Conservation (phyloP, 2,329 filamentous ascomycete species). For the Plenodomus biglobosus region DNA sequence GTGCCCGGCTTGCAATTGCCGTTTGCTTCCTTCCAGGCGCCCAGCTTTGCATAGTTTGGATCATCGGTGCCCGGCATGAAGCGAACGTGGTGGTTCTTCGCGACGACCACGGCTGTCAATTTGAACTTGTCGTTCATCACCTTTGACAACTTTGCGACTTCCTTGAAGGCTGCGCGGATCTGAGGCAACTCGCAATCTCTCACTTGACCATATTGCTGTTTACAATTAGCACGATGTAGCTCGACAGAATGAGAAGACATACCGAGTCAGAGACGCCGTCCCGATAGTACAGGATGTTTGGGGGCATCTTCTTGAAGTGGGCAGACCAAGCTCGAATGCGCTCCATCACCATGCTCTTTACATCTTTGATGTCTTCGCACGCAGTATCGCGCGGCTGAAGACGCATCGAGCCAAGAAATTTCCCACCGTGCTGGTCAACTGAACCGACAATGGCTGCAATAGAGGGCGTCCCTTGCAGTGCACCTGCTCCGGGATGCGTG, state of each 20-base stretch:
- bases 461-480: conserved; percentile 35
- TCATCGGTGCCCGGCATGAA: conserved; percentile 20
- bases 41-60: neutral
- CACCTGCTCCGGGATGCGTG: conserved; percentile 41
- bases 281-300: conserved; percentile 18
- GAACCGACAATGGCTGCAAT: conserved; percentile 49
- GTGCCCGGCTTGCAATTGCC: conserved; percentile 33
- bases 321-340: neutral
- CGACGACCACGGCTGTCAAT: conserved; percentile 40
- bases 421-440: conserved; percentile 31
- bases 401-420: conserved; percentile 43
- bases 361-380: conserved; percentile 2
- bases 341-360: conserved; percentile 4
- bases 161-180: conserved; percentile 26
- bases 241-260: neutral
- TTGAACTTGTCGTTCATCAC: conserved; percentile 20
- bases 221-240: neutral
- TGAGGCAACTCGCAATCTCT: conserved; percentile 26
- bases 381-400: conserved; percentile 26
- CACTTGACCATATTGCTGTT: conserved; percentile 9
- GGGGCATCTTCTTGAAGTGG: neutral
- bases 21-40: conserved; percentile 12
- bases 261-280: conserved; percentile 17
- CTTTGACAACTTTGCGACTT: conserved; percentile 18
- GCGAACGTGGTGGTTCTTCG: conserved; percentile 45